Evolutionary conservation across 495 filamentous ascomycete species (phyloP), one percentile per base, ranked within the genome.

Genomic region (Amorphotheca resinae): DNA sequence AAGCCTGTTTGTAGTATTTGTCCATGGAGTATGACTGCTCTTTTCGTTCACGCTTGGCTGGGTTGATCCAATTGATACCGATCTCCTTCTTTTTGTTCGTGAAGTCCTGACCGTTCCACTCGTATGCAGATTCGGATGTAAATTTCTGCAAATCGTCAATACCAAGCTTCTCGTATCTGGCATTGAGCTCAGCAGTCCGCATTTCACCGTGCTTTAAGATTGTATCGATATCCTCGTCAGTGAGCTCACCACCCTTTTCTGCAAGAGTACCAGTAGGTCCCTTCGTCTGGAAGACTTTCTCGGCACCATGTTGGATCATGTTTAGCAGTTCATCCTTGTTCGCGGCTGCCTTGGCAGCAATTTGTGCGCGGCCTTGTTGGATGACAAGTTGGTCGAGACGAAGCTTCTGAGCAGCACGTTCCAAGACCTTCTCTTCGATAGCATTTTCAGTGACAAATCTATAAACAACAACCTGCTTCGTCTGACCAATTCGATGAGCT

Each of bases 231-330:
- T 95, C 88, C 50, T 84, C 84, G 32, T 95, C 86, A 15, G 77
- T 69, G 6, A 93, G 64, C 9, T 84, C 79, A 6, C 67, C 64
- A 3, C 73, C 73, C 41, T 73, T 75, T 15, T 65, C 67, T 7
- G 71, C 70, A 22, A 80, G 54, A 7, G 58, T 42, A 16, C 74
- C 79, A 35, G 69, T 73, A 2, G 67, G 70, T 31, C 77, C 76
- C 49, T 79, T 73, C 33, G 67, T 68, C 48, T 81, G 70, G 65
- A 99, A 95, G 2, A 96, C 79, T 45, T 84, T 84, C 50, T 87
- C 85, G n/a, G 91, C 93, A 36, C 93, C 93, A 50, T 96, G 91
- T 59, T 99, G 93, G 52, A 99, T 99, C 93, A 99, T 96, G 41
- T 74, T 84, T 9, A 99, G 72, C 22, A 99, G 69, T 50, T 99